phyloP scores from a whole-genome alignment of 305 asterid species.

The Fraxinus latifolia region DNA sequence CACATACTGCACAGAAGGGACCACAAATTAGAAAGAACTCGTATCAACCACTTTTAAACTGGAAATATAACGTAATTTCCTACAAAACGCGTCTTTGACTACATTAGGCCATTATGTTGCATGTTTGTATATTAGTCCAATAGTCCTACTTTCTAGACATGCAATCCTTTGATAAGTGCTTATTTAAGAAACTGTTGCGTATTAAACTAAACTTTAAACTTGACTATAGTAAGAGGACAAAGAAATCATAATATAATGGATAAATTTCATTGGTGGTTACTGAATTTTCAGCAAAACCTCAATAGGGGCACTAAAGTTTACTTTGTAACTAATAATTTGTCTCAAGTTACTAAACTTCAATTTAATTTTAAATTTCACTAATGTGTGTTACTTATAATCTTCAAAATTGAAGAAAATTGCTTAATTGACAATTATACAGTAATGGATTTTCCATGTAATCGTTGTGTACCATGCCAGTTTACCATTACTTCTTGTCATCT shows the following conservation, averaged over 20 bases:
- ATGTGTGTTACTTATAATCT: background rate
- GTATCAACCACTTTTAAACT: background rate
- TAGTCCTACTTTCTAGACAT: background rate
- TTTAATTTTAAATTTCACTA: background rate
- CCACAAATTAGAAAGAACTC: background rate
- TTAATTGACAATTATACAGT: background rate
- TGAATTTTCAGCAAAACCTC: background rate
- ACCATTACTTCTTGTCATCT: background rate
- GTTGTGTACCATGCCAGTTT: background rate
- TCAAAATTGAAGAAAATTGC: background rate
- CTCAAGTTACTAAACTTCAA: background rate
- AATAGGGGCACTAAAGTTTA: background rate
- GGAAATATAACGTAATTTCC: constrained; percentile 4
- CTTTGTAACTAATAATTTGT: background rate
- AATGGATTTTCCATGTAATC: background rate
- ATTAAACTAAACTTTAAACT: background rate
- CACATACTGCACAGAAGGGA: background rate
- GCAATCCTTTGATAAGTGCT: background rate
- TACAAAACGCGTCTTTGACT: constrained; percentile 9
- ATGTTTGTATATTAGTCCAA: background rate
- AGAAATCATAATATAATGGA: background rate
- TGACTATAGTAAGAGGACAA: constrained; percentile 5
- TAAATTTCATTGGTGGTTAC: background rate
- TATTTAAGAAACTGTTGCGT: background rate
- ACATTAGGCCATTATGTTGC: background rate